A percentile compares a stretch with the other conserved stretches of the same genome.
Evolutionary conservation across 1,284 basidiomycete genomes (phyloP).

Genomic region (Ustilago esculenta): DNA sequence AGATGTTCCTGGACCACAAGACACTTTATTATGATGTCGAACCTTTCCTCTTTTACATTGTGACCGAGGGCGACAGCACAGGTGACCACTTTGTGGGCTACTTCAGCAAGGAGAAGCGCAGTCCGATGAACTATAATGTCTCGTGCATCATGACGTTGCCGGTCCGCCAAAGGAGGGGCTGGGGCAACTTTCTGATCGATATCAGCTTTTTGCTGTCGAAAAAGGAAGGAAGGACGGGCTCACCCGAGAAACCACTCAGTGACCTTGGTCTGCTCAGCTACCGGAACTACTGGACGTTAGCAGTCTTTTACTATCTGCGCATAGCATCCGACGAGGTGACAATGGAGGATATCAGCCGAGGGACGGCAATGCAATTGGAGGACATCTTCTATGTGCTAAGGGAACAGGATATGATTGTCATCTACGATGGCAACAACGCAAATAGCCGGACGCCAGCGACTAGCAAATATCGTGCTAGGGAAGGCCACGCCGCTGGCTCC

Average conservation of each 20-base stretch:
- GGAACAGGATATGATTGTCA: slow-evolving; percentile 80
- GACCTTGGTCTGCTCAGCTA: slow-evolving; percentile 94
- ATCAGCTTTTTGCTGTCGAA: slow-evolving; percentile 85
- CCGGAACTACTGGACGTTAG: slow-evolving; percentile 91
- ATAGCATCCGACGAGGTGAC: slow-evolving; percentile 32
- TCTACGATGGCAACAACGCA: slow-evolving; percentile 57
- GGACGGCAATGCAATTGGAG: slow-evolving; percentile 89
- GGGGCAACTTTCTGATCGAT: slow-evolving; percentile 93
- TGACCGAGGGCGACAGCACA: slow-evolving; percentile 87
- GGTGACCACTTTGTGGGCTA: slow-evolving; percentile 97
- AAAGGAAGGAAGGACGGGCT: slow-evolving; percentile 95
- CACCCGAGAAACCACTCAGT: slow-evolving; percentile 95
- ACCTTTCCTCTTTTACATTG: slow-evolving; percentile 98
- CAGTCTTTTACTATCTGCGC: slow-evolving; percentile 74
- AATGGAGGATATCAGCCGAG: slow-evolving; percentile 79
- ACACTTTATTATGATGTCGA: slow-evolving; percentile 99
- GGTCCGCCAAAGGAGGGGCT: slow-evolving; percentile 87
- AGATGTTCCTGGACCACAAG: slow-evolving; percentile 99
- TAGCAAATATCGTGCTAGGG: slow-evolving; percentile 50
- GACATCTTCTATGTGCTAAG: slow-evolving; percentile 84
- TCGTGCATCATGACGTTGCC: slow-evolving; percentile 99
- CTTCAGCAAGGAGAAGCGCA: slow-evolving; percentile 98
- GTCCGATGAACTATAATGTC: slow-evolving; percentile 88
- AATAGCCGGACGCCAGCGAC: slow-evolving; percentile 50
- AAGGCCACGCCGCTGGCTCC: slow-evolving; percentile 15